Evolutionary conservation across 257 asterid species (phyloP).

Genomic region (Solanum chiquidenum): DNA sequence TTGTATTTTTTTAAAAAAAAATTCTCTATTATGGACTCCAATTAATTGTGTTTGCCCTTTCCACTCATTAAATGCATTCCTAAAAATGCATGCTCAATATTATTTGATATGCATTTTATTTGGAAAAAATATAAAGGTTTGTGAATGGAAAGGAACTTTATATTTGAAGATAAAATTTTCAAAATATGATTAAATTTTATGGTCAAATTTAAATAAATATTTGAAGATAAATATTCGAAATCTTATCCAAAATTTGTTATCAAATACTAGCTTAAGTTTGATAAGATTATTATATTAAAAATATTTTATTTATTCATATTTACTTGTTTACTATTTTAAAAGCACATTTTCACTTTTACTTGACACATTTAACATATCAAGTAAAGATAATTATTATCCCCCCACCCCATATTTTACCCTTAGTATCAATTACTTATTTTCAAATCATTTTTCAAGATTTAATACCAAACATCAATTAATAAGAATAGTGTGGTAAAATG

Average conservation of each 20-base stretch:
- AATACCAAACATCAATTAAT: background rate
- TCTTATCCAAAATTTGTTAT: background rate
- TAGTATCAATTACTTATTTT: background rate
- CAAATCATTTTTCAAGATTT: background rate
- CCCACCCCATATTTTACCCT: too few species aligned
- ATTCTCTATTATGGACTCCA: background rate
- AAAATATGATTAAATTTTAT: background rate
- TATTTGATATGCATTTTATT: too few species aligned
- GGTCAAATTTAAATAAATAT: background rate
- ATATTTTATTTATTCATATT: background rate
- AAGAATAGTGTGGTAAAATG: background rate
- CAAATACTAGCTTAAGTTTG: background rate
- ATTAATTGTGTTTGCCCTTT: background rate
- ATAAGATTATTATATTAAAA: background rate
- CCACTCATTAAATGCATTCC: background rate
- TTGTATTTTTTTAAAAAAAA: too few species aligned
- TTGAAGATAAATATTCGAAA: background rate
- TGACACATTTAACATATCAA: background rate
- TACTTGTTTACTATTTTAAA: background rate
- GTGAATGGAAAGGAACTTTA: background rate
- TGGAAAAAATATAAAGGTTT: background rate
- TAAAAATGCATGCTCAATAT: background rate
- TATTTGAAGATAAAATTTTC: background rate
- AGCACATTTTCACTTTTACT: background rate
- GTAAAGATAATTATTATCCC: background rate